phyloP scores from a whole-genome alignment of 2,329 filamentous ascomycete species.

The Leptodontidium sp. region DNA sequence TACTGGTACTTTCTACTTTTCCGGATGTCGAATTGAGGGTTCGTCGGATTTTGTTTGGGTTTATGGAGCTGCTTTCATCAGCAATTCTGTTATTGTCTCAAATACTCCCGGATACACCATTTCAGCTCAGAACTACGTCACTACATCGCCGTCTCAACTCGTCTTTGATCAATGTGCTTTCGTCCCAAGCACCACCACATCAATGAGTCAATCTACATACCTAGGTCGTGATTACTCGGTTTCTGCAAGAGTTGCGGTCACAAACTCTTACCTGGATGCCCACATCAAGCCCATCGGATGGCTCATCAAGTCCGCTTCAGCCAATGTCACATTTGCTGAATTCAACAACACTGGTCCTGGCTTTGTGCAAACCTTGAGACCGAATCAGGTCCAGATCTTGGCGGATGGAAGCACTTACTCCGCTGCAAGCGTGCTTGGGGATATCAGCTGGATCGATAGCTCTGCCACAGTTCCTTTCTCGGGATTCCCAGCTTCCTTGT shows the following conservation, averaged over 20 bases:
- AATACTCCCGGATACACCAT: slow-evolving; percentile 18
- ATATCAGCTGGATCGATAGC: slow-evolving; percentile 47
- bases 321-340: slow-evolving; percentile 46
- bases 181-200: slow-evolving; percentile 50
- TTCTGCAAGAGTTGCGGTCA: slow-evolving; percentile 58
- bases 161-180: slow-evolving; percentile 61
- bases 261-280: slow-evolving; percentile 54
- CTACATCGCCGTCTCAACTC: slow-evolving; percentile 47
- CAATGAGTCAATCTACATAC: slow-evolving; percentile 52
- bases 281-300: slow-evolving; percentile 60
- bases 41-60: slow-evolving; percentile 24
- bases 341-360: slow-evolving; percentile 48
- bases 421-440: slow-evolving; percentile 42
- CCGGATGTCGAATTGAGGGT: slow-evolving; percentile 22
- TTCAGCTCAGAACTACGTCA: slow-evolving; percentile 15
- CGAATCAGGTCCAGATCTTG: slow-evolving; percentile 38
- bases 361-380: slow-evolving; percentile 38
- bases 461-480: slow-evolving; percentile 44
- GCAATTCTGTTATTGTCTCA: slow-evolving; percentile 22
- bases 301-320: slow-evolving; percentile 43
- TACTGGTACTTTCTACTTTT: slow-evolving; percentile 19
- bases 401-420: slow-evolving; percentile 35
- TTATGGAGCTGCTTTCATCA: slow-evolving; percentile 21
- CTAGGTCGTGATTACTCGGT: slow-evolving; percentile 60
- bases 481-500: slow-evolving; percentile 45